These are phyloP conservation scores for Heliocybe sulcata DNA, from an alignment of 1,284 basidiomycete genomes.

Conservation along the genomic window DNA sequence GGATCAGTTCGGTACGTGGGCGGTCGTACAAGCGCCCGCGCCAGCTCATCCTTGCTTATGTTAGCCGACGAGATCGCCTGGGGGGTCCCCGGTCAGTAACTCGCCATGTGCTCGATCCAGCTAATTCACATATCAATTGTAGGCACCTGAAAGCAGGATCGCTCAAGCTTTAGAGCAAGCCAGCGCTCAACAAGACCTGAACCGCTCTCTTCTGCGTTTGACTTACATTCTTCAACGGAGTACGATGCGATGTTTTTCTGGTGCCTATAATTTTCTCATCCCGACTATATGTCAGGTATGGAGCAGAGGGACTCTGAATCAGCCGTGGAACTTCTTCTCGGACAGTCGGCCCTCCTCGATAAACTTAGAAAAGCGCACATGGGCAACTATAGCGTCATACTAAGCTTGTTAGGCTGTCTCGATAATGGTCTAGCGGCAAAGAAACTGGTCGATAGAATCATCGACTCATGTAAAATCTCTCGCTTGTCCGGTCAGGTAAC, in stretches of 20 bases:
- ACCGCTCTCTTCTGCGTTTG: constrained; percentile 74
- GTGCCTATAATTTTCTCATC: constrained; percentile 7
- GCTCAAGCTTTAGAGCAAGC: constrained; percentile 67
- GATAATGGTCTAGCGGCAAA: constrained; percentile 82
- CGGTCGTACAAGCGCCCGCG: neutral
- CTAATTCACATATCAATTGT: neutral
- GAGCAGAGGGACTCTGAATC: constrained; percentile 63
- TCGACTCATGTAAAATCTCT: constrained; percentile 72
- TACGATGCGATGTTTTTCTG: constrained; percentile 21
- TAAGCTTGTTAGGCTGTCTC: constrained; percentile 84
- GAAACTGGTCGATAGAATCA: constrained; percentile 79
- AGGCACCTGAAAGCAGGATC: constrained; percentile 52
- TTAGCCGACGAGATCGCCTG: neutral
- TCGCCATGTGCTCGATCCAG: neutral
- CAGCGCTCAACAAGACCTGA: constrained; percentile 79
- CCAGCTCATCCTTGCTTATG: constrained; percentile 23
- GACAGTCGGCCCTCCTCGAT: constrained; percentile 75
- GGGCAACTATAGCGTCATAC: constrained; percentile 87
- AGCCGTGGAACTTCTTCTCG: constrained; percentile 78
- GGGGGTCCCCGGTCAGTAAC: neutral
- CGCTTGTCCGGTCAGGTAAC: constrained; percentile 2
- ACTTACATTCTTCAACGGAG: constrained; percentile 83
- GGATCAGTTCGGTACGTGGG: constrained; percentile 9
- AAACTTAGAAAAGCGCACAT: constrained; percentile 80
- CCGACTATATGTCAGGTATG: constrained; percentile 16